Evolutionary conservation across 768 basidiomycete species (phyloP), one percentile per base, ranked within the genome.

Genomic region (Exidia glandulosa): DNA sequence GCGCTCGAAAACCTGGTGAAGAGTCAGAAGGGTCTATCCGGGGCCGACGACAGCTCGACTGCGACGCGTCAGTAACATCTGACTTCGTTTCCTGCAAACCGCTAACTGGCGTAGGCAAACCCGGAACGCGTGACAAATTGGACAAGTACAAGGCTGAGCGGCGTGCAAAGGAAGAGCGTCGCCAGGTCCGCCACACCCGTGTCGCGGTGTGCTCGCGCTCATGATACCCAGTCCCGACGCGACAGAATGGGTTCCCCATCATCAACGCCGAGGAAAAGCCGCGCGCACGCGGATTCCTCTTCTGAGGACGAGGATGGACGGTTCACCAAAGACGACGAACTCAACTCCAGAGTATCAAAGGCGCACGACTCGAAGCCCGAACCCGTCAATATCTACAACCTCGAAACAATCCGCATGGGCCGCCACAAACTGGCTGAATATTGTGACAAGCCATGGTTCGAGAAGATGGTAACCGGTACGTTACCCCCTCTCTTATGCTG

Each of bases 161-260:
- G 34, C 89, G 86, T 66, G 92, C 90, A 9, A 94, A 93, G 73
- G 90, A 87, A 64, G 90, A 94, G 71, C 86, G 87, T 72, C 88
- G 86, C 70, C 81, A 86, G 62, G 94, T 93, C 71, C 63, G 83
- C 70, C 55, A 25, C 16, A 14, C 27, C 25, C 9, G 47, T 55
- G 47, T 54, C 55, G 33, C 47, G 58, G 50, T 54, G 56, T 64
- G 29, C 50, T 55, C 54, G 23, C 25, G 48, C n/a, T 48, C 12
- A 29, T 13, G 48, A 14, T 36, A 47, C 32, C 33, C 6, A 32
- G 33, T 55, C 19, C 57, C 59, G 50, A 27, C 41, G 56, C 59
- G 62, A 56, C 31, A 52, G 29, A 23, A 19, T 54, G 2, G 41
- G 14, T 45, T 29, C 50, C 29, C n/a, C 37, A 19, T 10, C 50